Percentiles rank a stretch among this genome's conserved stretches.
Conservation (phyloP, 2,329 filamentous ascomycete genomes). For the Epichloe sibirici region DNA sequence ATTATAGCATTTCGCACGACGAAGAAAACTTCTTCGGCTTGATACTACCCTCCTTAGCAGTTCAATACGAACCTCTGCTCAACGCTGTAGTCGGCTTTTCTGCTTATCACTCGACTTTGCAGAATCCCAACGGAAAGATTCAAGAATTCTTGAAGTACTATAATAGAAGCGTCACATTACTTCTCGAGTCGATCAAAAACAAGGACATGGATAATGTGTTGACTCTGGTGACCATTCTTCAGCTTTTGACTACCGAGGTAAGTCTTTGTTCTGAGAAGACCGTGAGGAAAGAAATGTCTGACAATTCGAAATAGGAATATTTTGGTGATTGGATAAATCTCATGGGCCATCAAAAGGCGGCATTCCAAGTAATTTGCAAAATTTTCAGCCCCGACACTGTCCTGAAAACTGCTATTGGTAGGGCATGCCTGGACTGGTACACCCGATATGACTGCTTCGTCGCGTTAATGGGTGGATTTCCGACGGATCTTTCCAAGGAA, state of each 20-base stretch:
- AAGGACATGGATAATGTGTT: constrained; percentile 59
- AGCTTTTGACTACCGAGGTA: constrained; percentile 90
- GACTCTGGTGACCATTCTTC: constrained; percentile 76
- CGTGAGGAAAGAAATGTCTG: neutral
- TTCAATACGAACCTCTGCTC: constrained; percentile 65
- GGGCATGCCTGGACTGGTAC: constrained; percentile 80
- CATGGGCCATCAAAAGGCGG: constrained; percentile 84
- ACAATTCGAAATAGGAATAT: constrained; percentile 56
- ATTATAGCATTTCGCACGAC: constrained; percentile 69
- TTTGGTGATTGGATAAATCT: constrained; percentile 93
- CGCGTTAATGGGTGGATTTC: constrained; percentile 69
- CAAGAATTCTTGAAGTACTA: constrained; percentile 81
- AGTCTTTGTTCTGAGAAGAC: constrained; percentile 10
- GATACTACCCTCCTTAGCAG: constrained; percentile 58
- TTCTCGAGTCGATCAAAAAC: constrained; percentile 59
- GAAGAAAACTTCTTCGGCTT: constrained; percentile 60
- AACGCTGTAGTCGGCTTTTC: constrained; percentile 82
- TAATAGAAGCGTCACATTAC: constrained; percentile 69
- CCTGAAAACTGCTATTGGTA: constrained; percentile 55
- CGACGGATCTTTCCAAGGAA: constrained; percentile 58
- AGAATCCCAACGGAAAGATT: constrained; percentile 58
- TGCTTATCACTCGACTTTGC: constrained; percentile 71
- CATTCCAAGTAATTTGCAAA: constrained; percentile 65
- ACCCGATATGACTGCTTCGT: constrained; percentile 76
- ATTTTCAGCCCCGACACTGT: constrained; percentile 68